Percentiles rank a stretch among this genome's conserved stretches.
Conservation (phyloP, 2,329 filamentous ascomycete genomes). For the Colletotrichum falcatum region DNA sequence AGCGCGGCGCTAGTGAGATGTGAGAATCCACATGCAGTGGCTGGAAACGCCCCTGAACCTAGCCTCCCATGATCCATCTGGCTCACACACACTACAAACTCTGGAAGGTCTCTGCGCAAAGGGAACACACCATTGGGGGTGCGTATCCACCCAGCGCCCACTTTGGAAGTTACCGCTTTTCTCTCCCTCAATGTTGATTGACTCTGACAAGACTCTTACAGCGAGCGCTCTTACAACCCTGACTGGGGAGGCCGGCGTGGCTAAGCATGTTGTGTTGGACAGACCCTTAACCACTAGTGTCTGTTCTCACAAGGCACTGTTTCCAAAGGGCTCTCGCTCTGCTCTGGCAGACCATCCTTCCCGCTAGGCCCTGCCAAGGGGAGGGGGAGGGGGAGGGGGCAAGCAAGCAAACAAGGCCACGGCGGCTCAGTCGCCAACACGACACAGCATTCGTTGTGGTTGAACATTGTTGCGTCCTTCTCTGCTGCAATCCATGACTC, state of each 20-base stretch:
- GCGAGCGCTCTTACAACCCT: slow-evolving; percentile 1
- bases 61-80: slow-evolving; percentile 15
- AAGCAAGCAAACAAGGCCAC: slow-evolving; percentile 28
- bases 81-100: slow-evolving; percentile 4
- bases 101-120: slow-evolving; percentile 20
- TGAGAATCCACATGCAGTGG: slow-evolving; percentile 27
- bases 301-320: neutral
- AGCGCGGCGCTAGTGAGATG: slow-evolving; percentile 12
- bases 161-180: slow-evolving; percentile 2
- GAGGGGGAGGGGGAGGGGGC: too few species aligned
- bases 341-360: neutral
- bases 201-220: too few species aligned
- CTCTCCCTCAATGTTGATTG: neutral
- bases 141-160: slow-evolving; percentile 13
- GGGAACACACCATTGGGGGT: slow-evolving; percentile 22
- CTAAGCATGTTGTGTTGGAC: slow-evolving; percentile 29
- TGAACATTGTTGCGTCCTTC: neutral
- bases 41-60: slow-evolving; percentile 26
- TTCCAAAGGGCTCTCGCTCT: neutral
- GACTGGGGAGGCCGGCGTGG: slow-evolving; percentile 22
- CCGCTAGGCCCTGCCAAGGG: neutral
- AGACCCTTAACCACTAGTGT: neutral
- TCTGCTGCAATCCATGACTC: slow-evolving; percentile 32
- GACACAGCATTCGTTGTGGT: neutral
- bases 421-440: slow-evolving; percentile 9